Evolutionary conservation across 2,329 filamentous ascomycete species (phyloP), one percentile per base, ranked within the genome.

Genomic region (Colletotrichum karsti): DNA sequence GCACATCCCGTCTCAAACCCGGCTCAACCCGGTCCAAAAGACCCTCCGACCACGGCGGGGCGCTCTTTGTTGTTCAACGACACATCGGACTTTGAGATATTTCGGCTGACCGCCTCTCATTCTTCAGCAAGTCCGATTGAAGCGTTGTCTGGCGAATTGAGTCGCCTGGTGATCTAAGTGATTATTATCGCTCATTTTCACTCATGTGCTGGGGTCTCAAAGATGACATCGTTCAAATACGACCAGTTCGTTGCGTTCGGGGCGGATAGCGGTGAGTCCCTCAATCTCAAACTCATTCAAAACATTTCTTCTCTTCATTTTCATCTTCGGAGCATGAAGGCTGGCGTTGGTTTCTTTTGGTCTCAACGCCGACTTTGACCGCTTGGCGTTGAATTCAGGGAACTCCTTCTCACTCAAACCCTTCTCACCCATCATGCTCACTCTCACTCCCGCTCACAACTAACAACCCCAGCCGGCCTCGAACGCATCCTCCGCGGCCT

Each of bases 401-500:
- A 30, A 4, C n/a, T n/a, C n/a, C n/a, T n/a, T n/a, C n/a, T n/a
- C n/a, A n/a, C n/a, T n/a, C n/a, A n/a, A n/a, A n/a, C n/a, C n/a
- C n/a, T 28, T 7, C 46, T 1, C 46, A 33, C 26, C 10, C 12
- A 28, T 15, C n/a, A n/a, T n/a, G n/a, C n/a, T 53, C 18, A 22
- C 5, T 8, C 15, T 37, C 39, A 7, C n/a, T 5, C 18, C 18
- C 42, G 20, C n/a, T 8, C 37, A 12, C 5, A 51, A 35, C 67
- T 63, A 18, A 67, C 26, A 30, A 12, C 26, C 24, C n/a, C 71
- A 89, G 89, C 83, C 73, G 89, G 88, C 5, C 81, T 91, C 2
- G 90, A 92, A 76, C 87, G 89, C 66, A 81, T 84, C 59, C 81
- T 92, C 71, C 87, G 90, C 50, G 79, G 89, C 62, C 72, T 90